Evolutionary conservation across 139 green algal species (phyloP).

Genomic region (Chlorella sp.): DNA sequence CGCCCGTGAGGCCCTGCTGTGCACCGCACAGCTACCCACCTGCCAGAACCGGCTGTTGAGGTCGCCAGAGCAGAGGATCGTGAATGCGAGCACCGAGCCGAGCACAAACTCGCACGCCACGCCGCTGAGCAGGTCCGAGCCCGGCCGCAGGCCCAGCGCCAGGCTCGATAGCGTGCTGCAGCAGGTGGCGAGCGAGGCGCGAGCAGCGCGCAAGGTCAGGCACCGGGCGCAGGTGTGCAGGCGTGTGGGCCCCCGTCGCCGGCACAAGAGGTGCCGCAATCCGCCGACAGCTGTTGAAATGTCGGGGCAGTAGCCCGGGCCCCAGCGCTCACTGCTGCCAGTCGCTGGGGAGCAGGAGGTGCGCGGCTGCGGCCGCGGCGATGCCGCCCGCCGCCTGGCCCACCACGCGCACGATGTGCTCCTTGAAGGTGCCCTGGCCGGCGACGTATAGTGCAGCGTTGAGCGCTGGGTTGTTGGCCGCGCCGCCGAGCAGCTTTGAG

Average conservation of each 20-base stretch:
- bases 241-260: no score
- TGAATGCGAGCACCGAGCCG: constrained; percentile 8
- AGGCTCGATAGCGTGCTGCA: background rate
- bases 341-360: no score
- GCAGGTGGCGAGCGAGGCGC: background rate
- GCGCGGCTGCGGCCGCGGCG: no score
- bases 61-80: constrained; percentile 5
- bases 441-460: background rate
- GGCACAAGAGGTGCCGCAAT: no score
- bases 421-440: background rate
- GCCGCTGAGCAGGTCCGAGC: constrained; percentile 1
- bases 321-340: no score
- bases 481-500: constrained; percentile 11
- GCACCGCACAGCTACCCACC: background rate
- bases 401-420: constrained; percentile 14
- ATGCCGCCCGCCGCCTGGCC: background rate
- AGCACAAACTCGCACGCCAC: constrained; percentile 29
- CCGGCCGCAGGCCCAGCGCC: constrained; percentile 12
- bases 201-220: no score
- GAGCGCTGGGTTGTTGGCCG: constrained; percentile 16
- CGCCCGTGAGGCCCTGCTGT: no score
- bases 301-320: no score
- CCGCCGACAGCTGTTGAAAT: no score
- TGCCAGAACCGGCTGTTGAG: background rate
- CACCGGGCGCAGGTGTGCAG: no score